Evolutionary conservation across 2,329 filamentous ascomycete genomes (phyloP).

Genomic region (Ophiostoma ips): DNA sequence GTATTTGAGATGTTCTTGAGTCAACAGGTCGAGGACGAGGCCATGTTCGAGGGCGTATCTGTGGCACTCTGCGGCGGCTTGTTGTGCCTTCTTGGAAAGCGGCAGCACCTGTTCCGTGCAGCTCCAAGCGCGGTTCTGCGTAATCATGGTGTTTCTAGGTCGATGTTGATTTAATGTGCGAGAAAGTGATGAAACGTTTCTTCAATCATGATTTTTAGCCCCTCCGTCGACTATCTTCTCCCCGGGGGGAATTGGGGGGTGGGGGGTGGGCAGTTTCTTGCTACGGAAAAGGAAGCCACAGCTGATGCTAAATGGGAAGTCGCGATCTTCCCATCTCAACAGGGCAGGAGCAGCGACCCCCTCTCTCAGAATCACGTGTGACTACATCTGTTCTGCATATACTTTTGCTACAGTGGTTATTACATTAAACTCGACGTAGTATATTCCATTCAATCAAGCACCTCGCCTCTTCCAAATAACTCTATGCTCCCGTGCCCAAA

Average conservation of each 20-base stretch:
- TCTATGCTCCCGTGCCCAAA: no score
- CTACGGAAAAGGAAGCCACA: neutral
- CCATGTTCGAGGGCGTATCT: constrained; percentile 4
- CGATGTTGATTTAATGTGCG: neutral
- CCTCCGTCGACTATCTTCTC: no score
- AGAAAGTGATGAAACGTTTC: neutral
- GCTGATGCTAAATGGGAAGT: neutral
- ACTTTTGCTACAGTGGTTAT: no score
- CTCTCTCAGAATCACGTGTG: no score
- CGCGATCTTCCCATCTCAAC: neutral
- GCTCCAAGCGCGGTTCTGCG: neutral
- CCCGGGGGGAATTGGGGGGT: no score
- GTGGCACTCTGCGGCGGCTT: neutral
- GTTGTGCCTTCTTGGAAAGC: neutral
- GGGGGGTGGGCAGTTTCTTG: no score
- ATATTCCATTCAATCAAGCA: no score
- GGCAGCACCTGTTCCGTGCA: neutral
- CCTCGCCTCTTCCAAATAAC: no score
- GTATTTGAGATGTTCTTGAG: constrained; percentile 4
- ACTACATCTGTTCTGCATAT: no score
- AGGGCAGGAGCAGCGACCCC: neutral
- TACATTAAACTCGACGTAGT: no score
- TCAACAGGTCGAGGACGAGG: constrained; percentile 6
- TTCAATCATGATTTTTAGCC: no score
- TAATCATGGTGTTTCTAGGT: neutral